Evolutionary conservation across 345 rosid species (phyloP), one percentile per base, ranked within the genome.

Genomic region (Murraya paniculata): DNA sequence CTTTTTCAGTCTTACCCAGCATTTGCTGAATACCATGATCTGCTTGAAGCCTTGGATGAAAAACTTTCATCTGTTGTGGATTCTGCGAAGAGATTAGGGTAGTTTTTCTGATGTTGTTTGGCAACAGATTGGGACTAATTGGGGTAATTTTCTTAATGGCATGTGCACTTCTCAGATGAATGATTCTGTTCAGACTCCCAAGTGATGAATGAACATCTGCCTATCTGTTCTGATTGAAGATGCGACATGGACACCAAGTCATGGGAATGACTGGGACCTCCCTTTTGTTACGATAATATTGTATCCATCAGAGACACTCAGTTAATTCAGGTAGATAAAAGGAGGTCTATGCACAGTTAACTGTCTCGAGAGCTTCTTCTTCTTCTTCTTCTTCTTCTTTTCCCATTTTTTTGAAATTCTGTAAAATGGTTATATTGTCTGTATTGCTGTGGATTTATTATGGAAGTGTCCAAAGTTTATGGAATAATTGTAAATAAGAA

Each of bases 21-120:
- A 67, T 93, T 91, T 80, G 79, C 85, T 45, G 94, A 89, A 86
- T 95, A 92, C 84, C 90, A 85, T 50, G 98, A 95, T 72, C 88
- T 95, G 56, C 91, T 95, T 31, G 84, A 87, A 60, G 74, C 73
- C 75, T 78, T 95, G 85, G 91, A 91, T 79, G 91, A 89, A 72
- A 85, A 80, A 75, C 97, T 94, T 36, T 74, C 91, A 36, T 70
- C 89, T 35, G 33, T 50, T 6, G 72, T 79, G 18, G 81, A 77
- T 65, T 82, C 80, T 11, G 88, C 81, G 61, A 74, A 80, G 72
- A 78, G 73, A 78, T 79, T 80, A 87, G 61, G 56, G 11, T 59
- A 19, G 30, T 22, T 66, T 35, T 21, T n/a, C 21, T 36, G 50
- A 9, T 25, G 19, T 55, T 25, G 5, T 50, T 33, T 14, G 60